Evolutionary conservation across 192 early-diverging fungal species (phyloP), one percentile per base, ranked within the genome.

Genomic region (Entophlyctis luteolus): DNA sequence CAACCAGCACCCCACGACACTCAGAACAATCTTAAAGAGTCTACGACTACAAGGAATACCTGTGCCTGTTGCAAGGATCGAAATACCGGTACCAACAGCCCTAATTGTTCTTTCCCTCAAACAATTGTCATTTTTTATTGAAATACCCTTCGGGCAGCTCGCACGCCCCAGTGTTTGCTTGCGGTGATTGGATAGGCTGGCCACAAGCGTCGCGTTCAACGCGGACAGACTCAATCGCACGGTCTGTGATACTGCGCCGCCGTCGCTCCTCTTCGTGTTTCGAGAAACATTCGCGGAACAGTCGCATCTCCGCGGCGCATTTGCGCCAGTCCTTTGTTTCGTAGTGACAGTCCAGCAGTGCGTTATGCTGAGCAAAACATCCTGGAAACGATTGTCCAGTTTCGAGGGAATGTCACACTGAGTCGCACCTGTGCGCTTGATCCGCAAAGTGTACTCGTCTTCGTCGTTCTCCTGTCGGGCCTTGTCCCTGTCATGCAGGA

Each of bases 311-410:
- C 31, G 76, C 78, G 42, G 79, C 68, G 70, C 94, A 97, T 39
- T 81, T 73, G 38, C 94, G 84, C 91, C 92, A 97, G 76, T 97
- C 94, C 57, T 88, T 84, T 16, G 83, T 91, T 48, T 93, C 90
- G 22, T 82, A 84, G 72, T 91, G 87, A 73, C 94, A 97, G 62
- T 91, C 74, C 54, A 90, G 89, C 38, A 97, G 78, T 1, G 67
- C 76, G 55, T 92, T 89, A 76, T 95, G 92, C 70, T 97, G 85
- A 22, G 78, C 66, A 65, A 74, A 83, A 68, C 94, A 97, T 3
- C 94, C 94, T 16, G 90, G 88, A 31, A 75, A 71, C 39, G 79
- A 79, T 56, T 31, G 25, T 8, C 0, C 8, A 22, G 50, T 28
- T 33, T 33, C 10, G 29, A 35, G 5, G 31, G 6, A 2, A 25